Base-by-base conservation (phyloP, 345 rosid species). In the Gossypium bickii region DNA sequence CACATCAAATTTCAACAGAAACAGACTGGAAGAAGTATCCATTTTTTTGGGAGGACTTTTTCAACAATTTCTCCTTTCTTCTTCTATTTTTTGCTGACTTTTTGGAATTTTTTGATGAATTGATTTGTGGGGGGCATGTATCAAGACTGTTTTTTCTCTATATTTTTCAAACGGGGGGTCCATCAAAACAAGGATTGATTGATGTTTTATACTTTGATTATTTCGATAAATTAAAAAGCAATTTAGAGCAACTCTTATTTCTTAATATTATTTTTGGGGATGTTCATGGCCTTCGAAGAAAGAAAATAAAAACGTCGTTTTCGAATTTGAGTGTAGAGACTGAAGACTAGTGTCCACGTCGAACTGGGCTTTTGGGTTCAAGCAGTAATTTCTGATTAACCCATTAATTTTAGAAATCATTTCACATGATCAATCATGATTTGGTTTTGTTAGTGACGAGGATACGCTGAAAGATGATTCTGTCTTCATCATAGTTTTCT, bases 51-150 rank as follows among this genome's bases (percentile, higher is more conserved):
- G 85, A 78, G 81, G 80, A 79, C 78, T 75, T 73, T 52, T 38
- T 75, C 45, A 16, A 61, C 43, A 62, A 16, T 48, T 16, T 70
- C 73, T 67, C 79, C 29, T 22, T 29, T 67, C 9, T 71, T 52
- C 58, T 71, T 52, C 58, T 25, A 18, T 7, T 75, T 62, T 76
- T 70, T 16, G 73, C 48, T 55, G 75, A 77, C 79, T 71, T 71
- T 71, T 0, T 0, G 17, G 20, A 45, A 29, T 3, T 55, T 55
- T 6, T 73, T 80, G 71, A 44, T 59, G 65, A 60, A 77, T 77
- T 78, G 79, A 79, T 76, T 57, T 79, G 85, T 73, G 76, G 83
- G 90, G 89, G 83, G 85, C 78, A 75, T 88, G 93, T 51, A 90
- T 76, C 84, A 76, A 62, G 87, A 81, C 82, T 67, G 3, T 20